These are phyloP conservation scores for Cucurbita argyrosperma DNA, from an alignment of 306 rosid genomes.

Conservation along the genomic window DNA sequence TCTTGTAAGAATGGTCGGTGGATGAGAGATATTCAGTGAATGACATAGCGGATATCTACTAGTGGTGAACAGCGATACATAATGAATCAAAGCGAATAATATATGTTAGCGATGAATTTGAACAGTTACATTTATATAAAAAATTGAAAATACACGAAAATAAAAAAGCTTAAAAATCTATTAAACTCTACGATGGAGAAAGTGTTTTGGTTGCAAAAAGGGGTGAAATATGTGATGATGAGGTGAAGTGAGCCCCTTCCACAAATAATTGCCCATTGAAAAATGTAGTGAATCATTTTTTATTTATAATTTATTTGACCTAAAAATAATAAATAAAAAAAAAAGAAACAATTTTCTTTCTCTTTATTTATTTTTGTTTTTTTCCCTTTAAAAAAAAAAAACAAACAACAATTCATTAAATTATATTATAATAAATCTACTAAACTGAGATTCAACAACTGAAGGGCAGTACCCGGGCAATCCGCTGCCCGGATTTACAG, in stretches of 20 bases:
- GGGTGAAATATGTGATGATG: not conserved
- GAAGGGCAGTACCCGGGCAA: not conserved
- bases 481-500: not conserved
- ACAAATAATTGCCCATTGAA: constrained; percentile 3
- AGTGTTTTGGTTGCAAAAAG: not conserved
- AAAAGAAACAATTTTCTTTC: not conserved
- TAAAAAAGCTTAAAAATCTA: no score
- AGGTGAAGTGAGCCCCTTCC: constrained; percentile 3
- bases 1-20: no score
- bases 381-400: no score
- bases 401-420: no score
- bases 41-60: no score
- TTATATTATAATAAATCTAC: not conserved
- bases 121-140: no score
- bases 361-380: not conserved
- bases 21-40: no score
- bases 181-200: no score
- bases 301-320: not conserved
- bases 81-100: no score
- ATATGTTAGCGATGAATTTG: no score
- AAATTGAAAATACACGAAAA: no score
- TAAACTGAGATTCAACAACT: not conserved
- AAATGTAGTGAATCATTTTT: not conserved
- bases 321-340: not conserved
- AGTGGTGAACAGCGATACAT: no score